phyloP scores from a whole-genome alignment of 768 basidiomycete genomes.

The Thelephora aurantiotincta region DNA sequence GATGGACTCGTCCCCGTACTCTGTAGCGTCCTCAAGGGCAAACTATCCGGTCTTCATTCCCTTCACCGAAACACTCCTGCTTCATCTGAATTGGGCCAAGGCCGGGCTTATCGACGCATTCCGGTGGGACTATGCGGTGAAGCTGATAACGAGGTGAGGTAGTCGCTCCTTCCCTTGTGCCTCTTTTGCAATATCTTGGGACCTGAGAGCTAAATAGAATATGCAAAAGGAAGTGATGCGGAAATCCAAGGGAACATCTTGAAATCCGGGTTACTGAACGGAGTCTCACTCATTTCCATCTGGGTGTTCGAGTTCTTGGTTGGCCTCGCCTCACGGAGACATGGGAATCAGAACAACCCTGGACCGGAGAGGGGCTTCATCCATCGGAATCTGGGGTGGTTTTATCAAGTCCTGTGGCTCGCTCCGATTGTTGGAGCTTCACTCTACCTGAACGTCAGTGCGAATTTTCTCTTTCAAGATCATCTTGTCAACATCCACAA shows the following conservation, averaged over 20 bases:
- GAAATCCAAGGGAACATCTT: constrained; percentile 63
- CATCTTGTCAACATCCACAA: neutral
- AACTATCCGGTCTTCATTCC: constrained; percentile 62
- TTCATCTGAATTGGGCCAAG: constrained; percentile 47
- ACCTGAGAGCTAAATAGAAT: constrained; percentile 5
- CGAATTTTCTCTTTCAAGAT: neutral
- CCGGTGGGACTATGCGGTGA: constrained; percentile 53
- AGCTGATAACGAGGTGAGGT: constrained; percentile 41
- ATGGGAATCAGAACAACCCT: constrained; percentile 31
- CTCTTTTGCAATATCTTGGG: constrained; percentile 1
- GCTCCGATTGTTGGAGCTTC: constrained; percentile 63
- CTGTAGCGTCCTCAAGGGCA: constrained; percentile 26
- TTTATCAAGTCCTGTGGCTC: constrained; percentile 70
- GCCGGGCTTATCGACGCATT: constrained; percentile 57
- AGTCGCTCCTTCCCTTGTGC: constrained; percentile 4
- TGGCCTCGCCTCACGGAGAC: constrained; percentile 38
- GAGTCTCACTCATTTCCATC: constrained; percentile 55
- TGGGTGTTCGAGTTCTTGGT: constrained; percentile 66
- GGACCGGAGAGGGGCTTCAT: constrained; percentile 26
- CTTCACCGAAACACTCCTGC: constrained; percentile 37
- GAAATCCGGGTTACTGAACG: constrained; percentile 66
- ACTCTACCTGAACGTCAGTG: constrained; percentile 69
- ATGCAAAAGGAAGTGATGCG: constrained; percentile 35
- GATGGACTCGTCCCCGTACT: neutral
- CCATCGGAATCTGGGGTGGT: constrained; percentile 59